Evolutionary conservation across 2,329 filamentous ascomycete species (phyloP).

Genomic region (Metarhizium album): DNA sequence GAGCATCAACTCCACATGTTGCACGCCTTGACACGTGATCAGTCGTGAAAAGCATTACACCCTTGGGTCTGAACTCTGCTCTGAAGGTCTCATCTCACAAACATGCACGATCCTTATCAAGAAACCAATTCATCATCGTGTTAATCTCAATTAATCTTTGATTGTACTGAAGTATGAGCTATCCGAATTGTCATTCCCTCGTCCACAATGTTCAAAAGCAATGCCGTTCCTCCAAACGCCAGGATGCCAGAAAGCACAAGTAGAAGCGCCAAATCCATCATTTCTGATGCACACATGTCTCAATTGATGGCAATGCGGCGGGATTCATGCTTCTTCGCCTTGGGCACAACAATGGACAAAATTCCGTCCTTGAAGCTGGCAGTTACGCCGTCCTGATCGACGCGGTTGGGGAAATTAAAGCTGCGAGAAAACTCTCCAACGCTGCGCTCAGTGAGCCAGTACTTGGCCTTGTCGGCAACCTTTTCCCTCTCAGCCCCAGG

Average conservation of each 20-base stretch:
- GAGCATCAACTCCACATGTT: conserved; percentile 14
- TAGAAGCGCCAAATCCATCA: background rate
- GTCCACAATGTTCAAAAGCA: background rate
- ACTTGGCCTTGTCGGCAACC: conserved; percentile 40
- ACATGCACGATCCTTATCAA: background rate
- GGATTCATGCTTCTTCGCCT: conserved; percentile 48
- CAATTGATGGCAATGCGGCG: conserved; percentile 46
- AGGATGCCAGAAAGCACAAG: background rate
- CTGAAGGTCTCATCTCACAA: background rate
- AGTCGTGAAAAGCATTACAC: background rate
- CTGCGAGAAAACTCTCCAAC: conserved; percentile 57
- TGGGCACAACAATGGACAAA: conserved; percentile 53
- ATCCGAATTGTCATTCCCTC: background rate
- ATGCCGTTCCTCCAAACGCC: conserved; percentile 1
- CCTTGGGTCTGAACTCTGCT: no score
- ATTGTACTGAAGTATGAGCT: background rate
- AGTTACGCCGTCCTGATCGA: conserved; percentile 51
- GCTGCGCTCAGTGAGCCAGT: conserved; percentile 60
- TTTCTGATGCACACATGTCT: conserved; percentile 7
- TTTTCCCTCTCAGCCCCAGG: conserved; percentile 18
- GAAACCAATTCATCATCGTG: background rate
- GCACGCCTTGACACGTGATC: conserved; percentile 29
- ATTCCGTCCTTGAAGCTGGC: conserved; percentile 57
- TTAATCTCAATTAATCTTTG: background rate
- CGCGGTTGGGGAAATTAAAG: conserved; percentile 55